Conservation (phyloP, 2,329 filamentous ascomycete genomes). For the Fusarium humuli region DNA sequence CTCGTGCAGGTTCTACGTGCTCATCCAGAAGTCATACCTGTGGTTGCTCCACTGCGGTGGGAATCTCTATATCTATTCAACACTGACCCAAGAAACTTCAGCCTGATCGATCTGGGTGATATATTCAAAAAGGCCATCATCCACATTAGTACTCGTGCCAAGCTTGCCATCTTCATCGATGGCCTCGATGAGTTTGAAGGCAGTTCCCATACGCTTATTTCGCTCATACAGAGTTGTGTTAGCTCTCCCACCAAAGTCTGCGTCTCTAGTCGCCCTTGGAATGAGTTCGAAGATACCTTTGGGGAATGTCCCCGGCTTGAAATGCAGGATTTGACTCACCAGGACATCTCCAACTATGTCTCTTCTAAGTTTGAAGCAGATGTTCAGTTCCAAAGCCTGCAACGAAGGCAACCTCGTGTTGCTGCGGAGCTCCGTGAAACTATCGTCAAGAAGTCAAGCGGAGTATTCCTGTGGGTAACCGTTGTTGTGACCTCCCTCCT, state of each 20-base stretch:
- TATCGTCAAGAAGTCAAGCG: background rate
- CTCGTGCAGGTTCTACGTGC: constrained; percentile 13
- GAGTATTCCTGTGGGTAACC: constrained; percentile 15
- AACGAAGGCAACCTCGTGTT: background rate
- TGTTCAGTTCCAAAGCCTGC: fast-evolving
- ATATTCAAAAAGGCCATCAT: constrained; percentile 3
- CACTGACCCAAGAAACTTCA: background rate
- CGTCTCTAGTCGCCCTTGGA: constrained; percentile 19
- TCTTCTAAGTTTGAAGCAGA: background rate
- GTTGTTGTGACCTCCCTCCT: constrained; percentile 14
- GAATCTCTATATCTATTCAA: constrained; percentile 20
- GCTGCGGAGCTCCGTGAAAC: background rate
- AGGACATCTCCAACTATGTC: background rate
- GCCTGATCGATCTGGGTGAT: background rate
- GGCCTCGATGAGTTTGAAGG: constrained; percentile 22
- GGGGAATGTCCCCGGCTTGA: background rate
- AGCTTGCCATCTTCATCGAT: constrained; percentile 12
- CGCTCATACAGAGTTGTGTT: background rate
- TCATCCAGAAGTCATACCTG: background rate
- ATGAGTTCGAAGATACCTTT: constrained; percentile 12
- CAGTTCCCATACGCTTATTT: background rate
- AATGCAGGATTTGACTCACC: constrained; percentile 7
- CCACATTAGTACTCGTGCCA: background rate
- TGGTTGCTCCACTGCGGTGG: constrained; percentile 2
- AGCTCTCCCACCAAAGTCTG: background rate